Percentiles rank a stretch among this genome's conserved stretches.
These are phyloP conservation scores for Spergularia azorica DNA, from an alignment of 179 eudicot genomes.

Conservation along the genomic window DNA sequence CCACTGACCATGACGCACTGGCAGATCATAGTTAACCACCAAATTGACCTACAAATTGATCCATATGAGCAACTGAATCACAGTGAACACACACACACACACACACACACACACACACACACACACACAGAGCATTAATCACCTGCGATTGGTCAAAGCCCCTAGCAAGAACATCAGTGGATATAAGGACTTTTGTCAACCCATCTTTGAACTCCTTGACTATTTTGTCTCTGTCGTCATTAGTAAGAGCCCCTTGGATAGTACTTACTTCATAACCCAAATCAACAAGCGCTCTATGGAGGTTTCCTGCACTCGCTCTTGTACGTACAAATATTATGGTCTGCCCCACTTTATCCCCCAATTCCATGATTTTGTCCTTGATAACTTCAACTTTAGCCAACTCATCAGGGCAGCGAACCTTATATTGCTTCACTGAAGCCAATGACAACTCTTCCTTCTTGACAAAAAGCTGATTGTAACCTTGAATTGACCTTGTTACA, in stretches of 20 bases:
- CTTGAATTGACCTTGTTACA: conserved; percentile 59
- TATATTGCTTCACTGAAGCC: conserved; percentile 82
- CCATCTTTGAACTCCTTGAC: conserved; percentile 91
- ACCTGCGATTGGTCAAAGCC: conserved; percentile 95
- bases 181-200: conserved; percentile 80
- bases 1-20: conserved; percentile 42
- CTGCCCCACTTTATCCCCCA: conserved; percentile 84
- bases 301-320: conserved; percentile 54
- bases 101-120: neutral
- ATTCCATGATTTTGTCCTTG: conserved; percentile 71
- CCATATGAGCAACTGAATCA: conserved; percentile 8
- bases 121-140: conserved; percentile 1
- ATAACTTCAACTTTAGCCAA: conserved; percentile 67
- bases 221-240: conserved; percentile 84
- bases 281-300: conserved; percentile 62
- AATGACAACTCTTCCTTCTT: conserved; percentile 85
- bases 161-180: conserved; percentile 88
- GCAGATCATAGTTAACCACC: conserved; percentile 94
- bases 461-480: conserved; percentile 78
- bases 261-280: conserved; percentile 84
- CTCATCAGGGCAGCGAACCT: conserved; percentile 81
- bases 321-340: conserved; percentile 83
- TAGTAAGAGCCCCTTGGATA: conserved; percentile 79
- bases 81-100: neutral
- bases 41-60: conserved; percentile 59